Conservation (phyloP, 306 rosid genomes). For the Calophaca sinica region DNA sequence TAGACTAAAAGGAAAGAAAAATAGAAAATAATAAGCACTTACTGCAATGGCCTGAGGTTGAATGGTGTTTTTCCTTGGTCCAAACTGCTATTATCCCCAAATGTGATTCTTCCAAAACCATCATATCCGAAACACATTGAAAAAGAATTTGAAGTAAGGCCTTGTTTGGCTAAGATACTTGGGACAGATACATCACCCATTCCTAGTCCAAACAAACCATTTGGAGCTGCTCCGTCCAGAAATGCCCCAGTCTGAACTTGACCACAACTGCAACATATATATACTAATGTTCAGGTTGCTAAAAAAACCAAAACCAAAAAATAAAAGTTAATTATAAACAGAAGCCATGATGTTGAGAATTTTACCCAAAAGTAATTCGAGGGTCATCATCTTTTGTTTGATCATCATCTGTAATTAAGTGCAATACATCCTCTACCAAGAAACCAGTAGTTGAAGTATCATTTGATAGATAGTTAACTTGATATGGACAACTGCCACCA, state of each 20-base stretch:
- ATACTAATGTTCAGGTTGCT: constrained; percentile 2
- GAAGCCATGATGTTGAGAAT: constrained; percentile 24
- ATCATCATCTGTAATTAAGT: constrained; percentile 66
- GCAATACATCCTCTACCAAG: constrained; percentile 85
- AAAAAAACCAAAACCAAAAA: no score
- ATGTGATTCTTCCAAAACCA: constrained; percentile 74
- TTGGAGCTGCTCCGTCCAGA: constrained; percentile 75
- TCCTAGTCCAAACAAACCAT: constrained; percentile 92
- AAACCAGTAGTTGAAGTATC: constrained; percentile 75
- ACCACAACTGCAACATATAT: constrained; percentile 75
- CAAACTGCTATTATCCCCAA: constrained; percentile 76
- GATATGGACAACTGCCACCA: constrained; percentile 61
- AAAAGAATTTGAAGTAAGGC: constrained; percentile 73
- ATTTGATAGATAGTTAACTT: constrained; percentile 60
- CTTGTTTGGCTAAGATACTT: constrained; percentile 73
- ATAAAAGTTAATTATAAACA: background rate
- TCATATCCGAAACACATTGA: constrained; percentile 89
- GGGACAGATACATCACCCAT: constrained; percentile 74
- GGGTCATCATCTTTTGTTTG: constrained; percentile 49
- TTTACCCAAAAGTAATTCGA: constrained; percentile 77
- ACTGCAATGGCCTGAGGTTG: constrained; percentile 53
- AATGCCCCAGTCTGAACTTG: constrained; percentile 80
- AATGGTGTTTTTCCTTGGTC: constrained; percentile 79
- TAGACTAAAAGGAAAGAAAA: constrained; percentile 34
- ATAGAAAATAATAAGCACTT: constrained; percentile 43